Evolutionary conservation across 1,284 basidiomycete species (phyloP).

Genomic region (Austroboletus novae-zelandiae): DNA sequence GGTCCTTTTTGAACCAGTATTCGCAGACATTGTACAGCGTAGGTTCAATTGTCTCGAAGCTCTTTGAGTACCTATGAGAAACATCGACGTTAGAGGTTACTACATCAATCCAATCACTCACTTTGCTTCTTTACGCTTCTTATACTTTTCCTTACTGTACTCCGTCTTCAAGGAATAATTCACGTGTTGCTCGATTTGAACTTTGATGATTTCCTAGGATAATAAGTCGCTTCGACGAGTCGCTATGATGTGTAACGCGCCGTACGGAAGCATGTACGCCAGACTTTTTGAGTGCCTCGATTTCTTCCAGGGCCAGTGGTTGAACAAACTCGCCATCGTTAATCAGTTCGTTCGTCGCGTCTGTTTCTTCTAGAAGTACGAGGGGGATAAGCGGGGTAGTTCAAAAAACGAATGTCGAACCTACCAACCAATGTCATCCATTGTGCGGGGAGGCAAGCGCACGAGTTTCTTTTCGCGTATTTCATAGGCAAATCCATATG

Average conservation of each 20-base stretch:
- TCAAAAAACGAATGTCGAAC: neutral
- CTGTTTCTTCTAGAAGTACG: conserved; percentile 71
- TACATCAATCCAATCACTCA: conserved; percentile 36
- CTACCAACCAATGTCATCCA: conserved; percentile 71
- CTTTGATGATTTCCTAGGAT: conserved; percentile 84
- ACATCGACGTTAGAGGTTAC: conserved; percentile 3
- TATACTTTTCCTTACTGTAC: conserved; percentile 96
- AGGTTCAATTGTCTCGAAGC: conserved; percentile 87
- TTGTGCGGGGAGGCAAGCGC: conserved; percentile 55
- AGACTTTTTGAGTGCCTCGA: conserved; percentile 74
- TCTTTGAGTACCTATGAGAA: conserved; percentile 74
- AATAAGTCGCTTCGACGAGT: conserved; percentile 11
- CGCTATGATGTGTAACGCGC: conserved; percentile 3
- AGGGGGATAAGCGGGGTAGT: conserved; percentile 6
- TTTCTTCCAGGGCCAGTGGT: conserved; percentile 77
- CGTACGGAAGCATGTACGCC: conserved; percentile 73
- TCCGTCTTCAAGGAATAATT: conserved; percentile 92
- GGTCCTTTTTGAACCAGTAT: conserved; percentile 85
- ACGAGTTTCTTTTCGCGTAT: conserved; percentile 67
- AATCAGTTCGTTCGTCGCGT: conserved; percentile 87
- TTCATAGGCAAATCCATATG: conserved; percentile 78
- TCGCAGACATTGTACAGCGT: conserved; percentile 87
- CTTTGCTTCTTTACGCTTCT: conserved; percentile 94
- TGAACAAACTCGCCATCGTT: conserved; percentile 79
- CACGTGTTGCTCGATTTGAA: conserved; percentile 88